Conservation (phyloP, 768 basidiomycete species). For the Rhizopogon roseolus region DNA sequence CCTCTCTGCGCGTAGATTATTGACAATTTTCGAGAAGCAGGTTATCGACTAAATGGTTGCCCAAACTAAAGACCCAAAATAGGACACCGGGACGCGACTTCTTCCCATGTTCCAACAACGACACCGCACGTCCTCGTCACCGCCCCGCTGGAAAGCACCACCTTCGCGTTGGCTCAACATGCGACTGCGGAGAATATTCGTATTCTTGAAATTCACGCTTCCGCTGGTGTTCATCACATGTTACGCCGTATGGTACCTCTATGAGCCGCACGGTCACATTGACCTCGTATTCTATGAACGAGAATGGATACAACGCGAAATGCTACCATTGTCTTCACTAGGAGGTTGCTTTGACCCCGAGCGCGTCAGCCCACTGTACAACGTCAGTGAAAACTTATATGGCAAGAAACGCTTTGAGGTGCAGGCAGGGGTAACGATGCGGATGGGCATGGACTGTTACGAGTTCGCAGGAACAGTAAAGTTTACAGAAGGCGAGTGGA, state of each 20-base stretch:
- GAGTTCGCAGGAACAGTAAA: conserved; percentile 83
- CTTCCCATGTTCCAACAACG: neutral
- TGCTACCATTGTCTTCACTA: conserved; percentile 59
- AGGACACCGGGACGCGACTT: too few relatives aligned
- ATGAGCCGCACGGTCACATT: conserved; percentile 69
- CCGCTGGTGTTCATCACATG: conserved; percentile 23
- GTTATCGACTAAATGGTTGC: too few relatives aligned
- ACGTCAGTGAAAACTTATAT: conserved; percentile 57
- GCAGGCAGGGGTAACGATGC: conserved; percentile 75
- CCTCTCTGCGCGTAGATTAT: too few relatives aligned
- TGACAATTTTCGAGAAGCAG: too few relatives aligned
- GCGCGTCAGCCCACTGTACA: conserved; percentile 61
- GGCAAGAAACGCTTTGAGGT: conserved; percentile 65
- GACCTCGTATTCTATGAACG: conserved; percentile 79
- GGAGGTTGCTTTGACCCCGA: conserved; percentile 69
- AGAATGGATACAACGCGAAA: conserved; percentile 68
- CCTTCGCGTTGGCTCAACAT: neutral
- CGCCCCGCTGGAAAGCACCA: neutral
- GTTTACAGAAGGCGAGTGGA: conserved; percentile 7
- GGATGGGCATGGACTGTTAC: conserved; percentile 86
- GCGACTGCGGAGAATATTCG: conserved; percentile 30
- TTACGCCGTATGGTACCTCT: conserved; percentile 44
- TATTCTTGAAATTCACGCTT: conserved; percentile 40
- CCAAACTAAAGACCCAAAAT: too few relatives aligned
- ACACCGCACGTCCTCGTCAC: neutral